A percentile compares a stretch with the other conserved stretches of the same genome.
Evolutionary conservation across 2,329 filamentous ascomycete genomes (phyloP).

Genomic region (Sphaerulina vaccinii): DNA sequence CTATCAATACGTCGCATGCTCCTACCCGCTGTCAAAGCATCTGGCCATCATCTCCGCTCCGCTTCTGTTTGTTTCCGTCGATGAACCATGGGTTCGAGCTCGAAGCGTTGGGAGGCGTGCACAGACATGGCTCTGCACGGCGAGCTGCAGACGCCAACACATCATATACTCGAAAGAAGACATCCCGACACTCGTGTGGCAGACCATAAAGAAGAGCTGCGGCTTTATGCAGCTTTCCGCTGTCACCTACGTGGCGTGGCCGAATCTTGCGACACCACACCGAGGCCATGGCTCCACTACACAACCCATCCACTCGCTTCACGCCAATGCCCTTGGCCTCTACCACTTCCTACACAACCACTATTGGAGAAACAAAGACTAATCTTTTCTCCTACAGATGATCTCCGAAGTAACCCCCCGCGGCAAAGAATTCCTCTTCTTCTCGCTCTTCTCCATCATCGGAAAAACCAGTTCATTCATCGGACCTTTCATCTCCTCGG

Average conservation of each 20-base stretch:
- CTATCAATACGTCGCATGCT: slow-evolving; percentile 8
- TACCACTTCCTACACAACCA: background rate
- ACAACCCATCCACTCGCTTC: background rate
- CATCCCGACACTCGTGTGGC: background rate
- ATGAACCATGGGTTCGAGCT: slow-evolving; percentile 7
- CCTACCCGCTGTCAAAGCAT: slow-evolving; percentile 12
- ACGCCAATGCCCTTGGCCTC: background rate
- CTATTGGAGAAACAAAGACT: background rate
- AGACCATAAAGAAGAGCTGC: background rate
- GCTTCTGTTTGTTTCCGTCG: slow-evolving; percentile 1
- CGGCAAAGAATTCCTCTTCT: slow-evolving; percentile 69
- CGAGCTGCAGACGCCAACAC: slow-evolving; percentile 9
- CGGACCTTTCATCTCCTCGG: slow-evolving; percentile 65
- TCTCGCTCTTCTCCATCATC: slow-evolving; percentile 66
- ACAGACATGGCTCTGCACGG: too few relatives aligned
- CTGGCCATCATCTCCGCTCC: slow-evolving; percentile 3
- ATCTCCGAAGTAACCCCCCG: slow-evolving; percentile 68
- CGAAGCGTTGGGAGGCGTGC: too few relatives aligned
- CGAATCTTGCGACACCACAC: background rate
- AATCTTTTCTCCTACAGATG: slow-evolving; percentile 44
- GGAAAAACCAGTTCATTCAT: slow-evolving; percentile 69
- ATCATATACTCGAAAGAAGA: background rate
- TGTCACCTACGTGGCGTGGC: slow-evolving; percentile 3
- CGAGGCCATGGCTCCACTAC: background rate
- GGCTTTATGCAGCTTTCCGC: slow-evolving; percentile 5